These are phyloP conservation scores for Daedaleopsis sinensis DNA, from an alignment of 768 basidiomycete genomes.

Conservation along the genomic window DNA sequence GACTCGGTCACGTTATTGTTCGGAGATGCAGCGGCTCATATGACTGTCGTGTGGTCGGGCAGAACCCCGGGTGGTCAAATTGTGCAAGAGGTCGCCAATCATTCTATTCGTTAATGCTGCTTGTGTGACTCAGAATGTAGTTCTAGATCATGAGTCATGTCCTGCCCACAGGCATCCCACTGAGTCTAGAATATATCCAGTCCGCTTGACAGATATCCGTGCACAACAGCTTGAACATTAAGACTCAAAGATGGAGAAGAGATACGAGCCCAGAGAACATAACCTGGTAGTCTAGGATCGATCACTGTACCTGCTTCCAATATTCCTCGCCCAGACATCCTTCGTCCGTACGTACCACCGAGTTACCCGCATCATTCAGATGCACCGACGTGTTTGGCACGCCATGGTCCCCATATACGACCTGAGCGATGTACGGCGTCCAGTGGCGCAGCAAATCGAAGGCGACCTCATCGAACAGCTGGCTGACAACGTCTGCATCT, in stretches of 20 bases:
- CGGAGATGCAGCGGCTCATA: too few relatives aligned
- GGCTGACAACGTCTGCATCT: neutral
- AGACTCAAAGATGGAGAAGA: neutral
- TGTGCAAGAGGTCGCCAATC: too few relatives aligned
- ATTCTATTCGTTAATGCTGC: too few relatives aligned
- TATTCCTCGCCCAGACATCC: neutral
- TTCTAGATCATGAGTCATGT: too few relatives aligned
- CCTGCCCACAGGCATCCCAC: too few relatives aligned
- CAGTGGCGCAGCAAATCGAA: neutral
- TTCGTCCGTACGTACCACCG: neutral
- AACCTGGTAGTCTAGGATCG: neutral
- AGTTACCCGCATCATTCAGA: neutral
- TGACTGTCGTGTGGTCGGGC: too few relatives aligned
- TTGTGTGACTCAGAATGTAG: too few relatives aligned
- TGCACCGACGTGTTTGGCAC: neutral
- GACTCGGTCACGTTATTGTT: too few relatives aligned
- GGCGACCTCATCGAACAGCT: slow-evolving; percentile 1
- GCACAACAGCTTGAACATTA: too few relatives aligned
- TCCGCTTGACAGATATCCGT: too few relatives aligned
- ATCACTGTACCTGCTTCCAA: neutral
- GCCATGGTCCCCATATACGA: slow-evolving; percentile 1
- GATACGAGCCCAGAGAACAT: neutral
- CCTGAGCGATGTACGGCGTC: neutral
- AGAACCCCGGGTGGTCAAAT: too few relatives aligned
- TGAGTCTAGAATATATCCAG: too few relatives aligned